Evolutionary conservation across 257 asterid genomes (phyloP), one percentile per base, ranked within the genome.

Genomic region (Nemophila menziesii): DNA sequence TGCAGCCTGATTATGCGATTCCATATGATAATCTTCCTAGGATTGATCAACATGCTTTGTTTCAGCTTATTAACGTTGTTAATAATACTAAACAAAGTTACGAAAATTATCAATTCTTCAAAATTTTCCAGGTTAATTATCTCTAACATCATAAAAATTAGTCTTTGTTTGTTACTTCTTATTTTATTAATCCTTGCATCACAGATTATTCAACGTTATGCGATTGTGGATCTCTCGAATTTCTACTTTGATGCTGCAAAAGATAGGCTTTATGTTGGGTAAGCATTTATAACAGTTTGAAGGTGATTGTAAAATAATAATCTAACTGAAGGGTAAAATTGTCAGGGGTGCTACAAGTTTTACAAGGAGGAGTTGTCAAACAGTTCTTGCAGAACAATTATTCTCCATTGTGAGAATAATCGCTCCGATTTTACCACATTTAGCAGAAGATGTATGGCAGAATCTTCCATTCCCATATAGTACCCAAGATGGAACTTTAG

Each of bases 241-340:
- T 89, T 89, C 70, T 89, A 89, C 74, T 65, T 89, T 55, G 98
- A 89, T 57, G 92, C 79, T 36, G 94, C 93, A 48, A 89, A 89
- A 75, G 96, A 89, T 56, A 89, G 98, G 53, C 96, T 89, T 37
- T 89, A 89, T 49, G 96, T 84, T 19, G 98, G 98, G 98, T 89
- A 66, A 62, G 79, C 43, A 50, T 52, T 55, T 20, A 14, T 54
- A 17, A 16, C 9, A 13, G 17, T 16, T 13, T 37, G 16, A 16
- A 29, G 22, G 20, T 37, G 46, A 8, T 23, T 21, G 14, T 38
- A 6, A 9, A 17, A n/a, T 18, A 15, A 19, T 22, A 33, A 17
- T 12, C 36, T 22, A 19, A n/a, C 9, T 41, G 20, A 24, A 20
- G 27, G 22, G 11, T 45, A 39, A 22, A 21, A 11, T 39, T 49